Evolutionary conservation across 768 basidiomycete species (phyloP).

Genomic region (Saitozyma podzolica): DNA sequence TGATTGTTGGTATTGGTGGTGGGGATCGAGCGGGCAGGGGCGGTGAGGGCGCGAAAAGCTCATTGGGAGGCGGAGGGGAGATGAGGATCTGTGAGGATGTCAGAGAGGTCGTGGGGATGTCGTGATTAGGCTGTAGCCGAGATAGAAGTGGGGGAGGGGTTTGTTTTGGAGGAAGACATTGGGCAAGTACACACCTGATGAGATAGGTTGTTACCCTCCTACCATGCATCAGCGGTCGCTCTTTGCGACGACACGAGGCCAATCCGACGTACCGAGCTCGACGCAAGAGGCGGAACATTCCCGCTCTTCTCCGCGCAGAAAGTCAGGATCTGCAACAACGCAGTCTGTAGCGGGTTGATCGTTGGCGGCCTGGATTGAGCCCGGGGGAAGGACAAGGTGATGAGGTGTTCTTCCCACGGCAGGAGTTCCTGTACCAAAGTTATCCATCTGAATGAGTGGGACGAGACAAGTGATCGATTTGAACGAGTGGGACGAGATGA

Average conservation of each 20-base stretch:
- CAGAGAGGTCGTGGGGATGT: too few species aligned
- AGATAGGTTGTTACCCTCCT: slow-evolving; percentile 24
- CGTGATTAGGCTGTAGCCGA: too few species aligned
- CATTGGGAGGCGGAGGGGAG: slow-evolving; percentile 40
- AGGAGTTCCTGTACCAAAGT: slow-evolving; percentile 32
- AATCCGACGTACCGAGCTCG: too few species aligned
- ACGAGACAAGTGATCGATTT: background rate
- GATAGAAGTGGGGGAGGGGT: too few species aligned
- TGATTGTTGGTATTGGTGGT: slow-evolving; percentile 14
- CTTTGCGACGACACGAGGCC: too few species aligned
- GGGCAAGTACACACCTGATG: slow-evolving; percentile 10
- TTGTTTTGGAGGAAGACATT: too few species aligned
- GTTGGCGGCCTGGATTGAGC: slow-evolving; percentile 8
- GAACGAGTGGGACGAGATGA: background rate
- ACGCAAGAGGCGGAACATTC: slow-evolving; percentile 28
- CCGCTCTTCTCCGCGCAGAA: slow-evolving; percentile 36
- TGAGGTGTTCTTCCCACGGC: slow-evolving; percentile 49
- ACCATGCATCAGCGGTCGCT: background rate
- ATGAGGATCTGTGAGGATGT: slow-evolving; percentile 24
- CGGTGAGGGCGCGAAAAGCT: slow-evolving; percentile 41
- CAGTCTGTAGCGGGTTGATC: slow-evolving; percentile 9
- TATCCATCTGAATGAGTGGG: background rate
- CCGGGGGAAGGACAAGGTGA: slow-evolving; percentile 21
- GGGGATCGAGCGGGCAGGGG: slow-evolving; percentile 27
- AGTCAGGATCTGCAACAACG: slow-evolving; percentile 30